Evolutionary conservation across 2,329 filamentous ascomycete genomes (phyloP).

Genomic region (Diaporthe destruens): DNA sequence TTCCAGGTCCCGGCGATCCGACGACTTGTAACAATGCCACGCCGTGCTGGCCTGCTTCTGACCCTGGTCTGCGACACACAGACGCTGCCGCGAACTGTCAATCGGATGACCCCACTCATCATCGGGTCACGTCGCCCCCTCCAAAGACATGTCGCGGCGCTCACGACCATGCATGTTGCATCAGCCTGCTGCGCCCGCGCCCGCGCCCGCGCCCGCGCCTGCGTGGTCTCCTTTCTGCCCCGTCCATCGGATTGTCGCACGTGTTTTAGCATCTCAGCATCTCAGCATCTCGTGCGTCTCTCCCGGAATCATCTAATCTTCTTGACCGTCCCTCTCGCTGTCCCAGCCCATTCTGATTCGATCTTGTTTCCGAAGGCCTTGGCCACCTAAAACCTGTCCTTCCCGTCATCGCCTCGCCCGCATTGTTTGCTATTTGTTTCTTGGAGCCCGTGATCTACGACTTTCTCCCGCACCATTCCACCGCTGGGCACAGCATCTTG

Average conservation of each 20-base stretch:
- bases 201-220: background rate
- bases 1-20: conserved; percentile 42
- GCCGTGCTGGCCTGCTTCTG: background rate
- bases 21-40: conserved; percentile 36
- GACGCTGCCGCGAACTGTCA: conserved; percentile 34
- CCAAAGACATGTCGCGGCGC: background rate
- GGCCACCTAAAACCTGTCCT: conserved; percentile 33
- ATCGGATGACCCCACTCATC: conserved; percentile 37
- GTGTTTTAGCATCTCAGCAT: conserved; percentile 24
- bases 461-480: conserved; percentile 20
- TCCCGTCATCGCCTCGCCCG: background rate
- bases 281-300: background rate
- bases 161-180: conserved; percentile 31
- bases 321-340: conserved; percentile 2
- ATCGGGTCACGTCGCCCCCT: conserved; percentile 5
- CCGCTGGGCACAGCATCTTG: background rate
- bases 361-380: conserved; percentile 30
- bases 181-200: conserved; percentile 24
- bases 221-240: background rate
- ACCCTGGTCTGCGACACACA: conserved; percentile 29
- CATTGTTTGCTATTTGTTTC: conserved; percentile 40
- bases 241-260: conserved; percentile 24
- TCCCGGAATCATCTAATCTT: conserved; percentile 3
- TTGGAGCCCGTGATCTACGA: conserved; percentile 23
- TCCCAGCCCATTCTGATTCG: conserved; percentile 3